Evolutionary conservation across 306 rosid genomes (phyloP).

Genomic region (Prinsepia uniflora): DNA sequence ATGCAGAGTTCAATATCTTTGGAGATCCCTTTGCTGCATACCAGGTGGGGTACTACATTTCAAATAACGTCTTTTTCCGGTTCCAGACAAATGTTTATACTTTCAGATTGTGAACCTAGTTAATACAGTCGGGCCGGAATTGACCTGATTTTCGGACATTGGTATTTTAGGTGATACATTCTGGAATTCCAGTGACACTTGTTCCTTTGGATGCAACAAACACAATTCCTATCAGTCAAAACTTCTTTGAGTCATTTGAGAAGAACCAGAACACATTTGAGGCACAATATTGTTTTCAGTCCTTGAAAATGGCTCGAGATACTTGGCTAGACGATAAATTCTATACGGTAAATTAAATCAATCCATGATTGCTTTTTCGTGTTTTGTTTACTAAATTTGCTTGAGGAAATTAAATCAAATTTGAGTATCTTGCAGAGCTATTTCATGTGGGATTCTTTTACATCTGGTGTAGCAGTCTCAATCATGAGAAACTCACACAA

Average conservation of each 20-base stretch:
- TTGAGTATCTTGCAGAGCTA: constrained; percentile 52
- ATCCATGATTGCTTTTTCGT: constrained; percentile 1
- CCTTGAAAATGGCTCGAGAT: constrained; percentile 79
- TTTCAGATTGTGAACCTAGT: background rate
- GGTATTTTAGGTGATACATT: constrained; percentile 67
- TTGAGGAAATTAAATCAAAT: constrained; percentile 14
- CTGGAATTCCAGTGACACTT: constrained; percentile 86
- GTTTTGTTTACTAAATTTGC: background rate
- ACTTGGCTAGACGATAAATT: constrained; percentile 65
- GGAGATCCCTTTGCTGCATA: constrained; percentile 96
- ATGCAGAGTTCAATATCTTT: constrained; percentile 81
- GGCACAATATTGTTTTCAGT: constrained; percentile 73
- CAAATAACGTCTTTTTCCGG: background rate
- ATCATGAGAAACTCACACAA: constrained; percentile 60
- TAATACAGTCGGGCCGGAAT: background rate
- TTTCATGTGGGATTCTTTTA: constrained; percentile 91
- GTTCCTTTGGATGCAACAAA: constrained; percentile 93
- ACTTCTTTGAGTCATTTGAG: constrained; percentile 65
- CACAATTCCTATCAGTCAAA: constrained; percentile 64
- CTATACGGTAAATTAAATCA: constrained; percentile 43
- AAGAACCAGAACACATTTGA: constrained; percentile 57
- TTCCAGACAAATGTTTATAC: background rate
- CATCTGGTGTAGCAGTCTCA: constrained; percentile 75
- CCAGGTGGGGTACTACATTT: constrained; percentile 40
- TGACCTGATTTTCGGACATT: background rate